Percentiles rank a stretch among this genome's conserved stretches.
phyloP scores from a whole-genome alignment of 2,329 filamentous ascomycete species.

The Colletotrichum cordylinicola region DNA sequence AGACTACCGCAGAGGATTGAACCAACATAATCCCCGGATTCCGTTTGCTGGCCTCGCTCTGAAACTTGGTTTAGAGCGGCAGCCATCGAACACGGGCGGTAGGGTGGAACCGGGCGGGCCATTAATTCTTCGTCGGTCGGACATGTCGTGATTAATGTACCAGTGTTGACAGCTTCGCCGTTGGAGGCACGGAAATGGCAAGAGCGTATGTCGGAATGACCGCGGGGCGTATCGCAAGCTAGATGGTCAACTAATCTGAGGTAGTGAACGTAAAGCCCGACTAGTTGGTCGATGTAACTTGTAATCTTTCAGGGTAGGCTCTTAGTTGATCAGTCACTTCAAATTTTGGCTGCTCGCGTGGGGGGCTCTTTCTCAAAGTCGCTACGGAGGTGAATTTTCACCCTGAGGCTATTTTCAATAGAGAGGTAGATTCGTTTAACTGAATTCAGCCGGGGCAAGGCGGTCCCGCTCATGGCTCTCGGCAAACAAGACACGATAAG shows the following conservation, averaged over 20 bases:
- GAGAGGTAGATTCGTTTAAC: background rate
- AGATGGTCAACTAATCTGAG: background rate
- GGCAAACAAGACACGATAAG: background rate
- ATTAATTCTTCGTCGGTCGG: constrained; percentile 89
- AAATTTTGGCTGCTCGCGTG: background rate
- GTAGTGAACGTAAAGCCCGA: background rate
- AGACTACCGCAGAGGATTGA: background rate
- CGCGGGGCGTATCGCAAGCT: background rate
- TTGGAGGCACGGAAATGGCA: background rate
- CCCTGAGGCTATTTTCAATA: background rate
- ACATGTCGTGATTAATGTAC: constrained; percentile 53
- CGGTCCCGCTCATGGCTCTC: background rate
- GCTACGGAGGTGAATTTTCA: background rate
- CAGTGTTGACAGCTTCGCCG: background rate
- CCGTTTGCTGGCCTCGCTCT: constrained; percentile 70
- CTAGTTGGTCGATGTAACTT: background rate
- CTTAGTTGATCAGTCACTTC: background rate
- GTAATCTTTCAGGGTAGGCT: background rate
- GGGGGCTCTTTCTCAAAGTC: too few species aligned
- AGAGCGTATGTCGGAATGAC: background rate
- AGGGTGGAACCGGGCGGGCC: constrained; percentile 80
- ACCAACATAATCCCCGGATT: constrained; percentile 85
- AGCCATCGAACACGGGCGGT: constrained; percentile 72
- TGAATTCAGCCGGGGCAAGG: background rate
- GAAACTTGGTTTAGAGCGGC: constrained; percentile 40